A percentile compares a stretch with the other conserved stretches of the same genome.
Conservation (phyloP, 768 basidiomycete genomes). For the Podaxis carcinomalis region DNA sequence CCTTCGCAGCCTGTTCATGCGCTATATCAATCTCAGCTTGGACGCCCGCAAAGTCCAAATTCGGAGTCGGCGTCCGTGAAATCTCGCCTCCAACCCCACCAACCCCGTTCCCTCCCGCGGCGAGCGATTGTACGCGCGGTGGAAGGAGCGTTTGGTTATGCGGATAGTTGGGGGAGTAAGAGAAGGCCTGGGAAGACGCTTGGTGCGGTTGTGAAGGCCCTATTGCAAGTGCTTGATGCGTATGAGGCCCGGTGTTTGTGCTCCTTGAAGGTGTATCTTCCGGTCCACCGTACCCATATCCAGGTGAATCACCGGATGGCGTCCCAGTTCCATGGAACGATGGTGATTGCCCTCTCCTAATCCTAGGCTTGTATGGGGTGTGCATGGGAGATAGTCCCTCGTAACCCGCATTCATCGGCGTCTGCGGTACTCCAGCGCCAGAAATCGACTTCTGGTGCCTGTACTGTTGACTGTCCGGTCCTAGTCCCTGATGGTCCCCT, state of each 20-base stretch:
- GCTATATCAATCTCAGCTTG: conserved; percentile 78
- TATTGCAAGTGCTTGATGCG: conserved; percentile 44
- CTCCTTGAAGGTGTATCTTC: conserved; percentile 52
- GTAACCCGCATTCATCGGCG: conserved; percentile 26
- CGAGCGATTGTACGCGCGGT: conserved; percentile 39
- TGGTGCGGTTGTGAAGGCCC: conserved; percentile 41
- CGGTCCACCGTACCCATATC: conserved; percentile 21
- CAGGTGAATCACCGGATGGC: conserved; percentile 30
- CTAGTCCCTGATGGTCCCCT: conserved; percentile 22
- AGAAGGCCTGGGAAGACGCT: conserved; percentile 1
- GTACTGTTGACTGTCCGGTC: conserved; percentile 4
- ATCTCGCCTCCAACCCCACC: conserved; percentile 34
- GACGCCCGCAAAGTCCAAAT: conserved; percentile 63
- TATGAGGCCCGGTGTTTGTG: conserved; percentile 30
- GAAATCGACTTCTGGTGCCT: background rate
- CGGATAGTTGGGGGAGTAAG: conserved; percentile 9
- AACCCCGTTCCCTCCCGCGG: background rate
- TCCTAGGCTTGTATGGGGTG: conserved; percentile 74
- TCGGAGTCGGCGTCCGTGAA: conserved; percentile 68
- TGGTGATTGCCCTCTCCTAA: conserved; percentile 50
- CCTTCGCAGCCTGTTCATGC: conserved; percentile 67
- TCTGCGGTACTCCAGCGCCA: conserved; percentile 17
- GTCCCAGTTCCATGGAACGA: conserved; percentile 26
- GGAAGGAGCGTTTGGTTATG: conserved; percentile 32
- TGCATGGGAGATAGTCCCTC: conserved; percentile 38